phyloP scores from a whole-genome alignment of 768 basidiomycete genomes.

The Lentinula guzmanii region DNA sequence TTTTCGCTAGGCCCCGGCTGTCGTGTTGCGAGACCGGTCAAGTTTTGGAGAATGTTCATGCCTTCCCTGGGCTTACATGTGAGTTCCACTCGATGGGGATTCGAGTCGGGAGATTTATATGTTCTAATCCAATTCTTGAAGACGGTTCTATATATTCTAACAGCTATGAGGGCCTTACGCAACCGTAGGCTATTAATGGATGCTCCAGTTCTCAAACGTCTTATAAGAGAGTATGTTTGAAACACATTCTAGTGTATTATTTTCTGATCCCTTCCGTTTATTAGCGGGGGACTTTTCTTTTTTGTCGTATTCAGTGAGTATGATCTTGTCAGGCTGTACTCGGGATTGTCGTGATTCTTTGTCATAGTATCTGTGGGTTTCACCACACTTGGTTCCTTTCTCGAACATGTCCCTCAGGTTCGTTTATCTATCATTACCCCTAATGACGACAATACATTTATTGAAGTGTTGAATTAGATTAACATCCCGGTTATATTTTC shows the following conservation, averaged over 20 bases:
- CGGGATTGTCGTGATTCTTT: not conserved
- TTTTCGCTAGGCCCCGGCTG: conserved; percentile 21
- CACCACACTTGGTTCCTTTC: conserved; percentile 26
- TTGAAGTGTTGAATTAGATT: conserved; percentile 17
- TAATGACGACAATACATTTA: not conserved
- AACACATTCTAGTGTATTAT: not conserved
- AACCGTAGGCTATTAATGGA: conserved; percentile 25
- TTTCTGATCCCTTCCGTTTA: not conserved
- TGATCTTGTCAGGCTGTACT: not conserved
- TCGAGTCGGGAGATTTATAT: not conserved
- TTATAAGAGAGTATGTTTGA: conserved; percentile 29
- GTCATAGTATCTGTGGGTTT: conserved; percentile 25
- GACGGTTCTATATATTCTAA: conserved; percentile 30
- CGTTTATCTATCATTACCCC: not conserved
- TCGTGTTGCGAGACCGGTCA: conserved; percentile 21
- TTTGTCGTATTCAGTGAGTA: conserved; percentile 30
- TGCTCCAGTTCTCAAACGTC: conserved; percentile 25
- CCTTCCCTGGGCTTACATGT: conserved; percentile 33
- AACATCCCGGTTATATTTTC: conserved; percentile 31
- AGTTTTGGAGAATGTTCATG: conserved; percentile 29
- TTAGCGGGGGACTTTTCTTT: conserved; percentile 36
- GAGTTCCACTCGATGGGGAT: conserved; percentile 4
- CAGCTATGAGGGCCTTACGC: conserved; percentile 25
- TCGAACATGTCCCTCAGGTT: conserved; percentile 22
- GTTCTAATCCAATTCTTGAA: conserved; percentile 4